phyloP scores from a whole-genome alignment of 1,284 basidiomycete genomes.

The Vanrija sp. region DNA sequence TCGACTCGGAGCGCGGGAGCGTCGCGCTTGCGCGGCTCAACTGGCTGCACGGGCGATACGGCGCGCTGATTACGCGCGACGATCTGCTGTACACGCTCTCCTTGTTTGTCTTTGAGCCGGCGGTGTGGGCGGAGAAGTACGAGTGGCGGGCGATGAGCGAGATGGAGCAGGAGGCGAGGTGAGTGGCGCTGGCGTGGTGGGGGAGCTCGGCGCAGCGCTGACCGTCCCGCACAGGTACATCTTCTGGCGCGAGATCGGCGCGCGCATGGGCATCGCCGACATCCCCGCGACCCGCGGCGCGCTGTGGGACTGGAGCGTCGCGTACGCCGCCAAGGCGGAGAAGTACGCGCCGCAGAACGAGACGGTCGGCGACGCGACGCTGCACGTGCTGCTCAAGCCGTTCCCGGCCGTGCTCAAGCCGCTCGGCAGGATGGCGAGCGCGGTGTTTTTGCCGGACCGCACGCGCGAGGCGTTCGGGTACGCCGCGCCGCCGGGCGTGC shows the following conservation, averaged over 20 bases:
- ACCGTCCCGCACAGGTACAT: slow-evolving; percentile 6
- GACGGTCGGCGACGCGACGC: slow-evolving; percentile 9
- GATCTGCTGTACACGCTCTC: slow-evolving; percentile 17
- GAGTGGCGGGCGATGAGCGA: slow-evolving; percentile 10
- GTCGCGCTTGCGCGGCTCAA: slow-evolving; percentile 16
- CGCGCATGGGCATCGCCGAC: slow-evolving; percentile 13
- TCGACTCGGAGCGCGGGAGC: slow-evolving; percentile 11
- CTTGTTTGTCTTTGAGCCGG: slow-evolving; percentile 14
- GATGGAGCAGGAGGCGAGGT: slow-evolving; percentile 14
- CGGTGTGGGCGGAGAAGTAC: neutral
- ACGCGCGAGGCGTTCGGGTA: slow-evolving; percentile 11
- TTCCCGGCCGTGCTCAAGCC: slow-evolving; percentile 1
- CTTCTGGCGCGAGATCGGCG: slow-evolving; percentile 19
- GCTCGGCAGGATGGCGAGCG: neutral
- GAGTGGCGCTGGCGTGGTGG: neutral
- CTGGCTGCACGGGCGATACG: slow-evolving; percentile 14
- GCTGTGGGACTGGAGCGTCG: slow-evolving; percentile 7
- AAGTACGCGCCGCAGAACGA: slow-evolving; percentile 7
- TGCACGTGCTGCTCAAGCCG: slow-evolving; percentile 6
- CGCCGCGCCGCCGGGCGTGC: neutral
- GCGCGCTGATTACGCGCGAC: slow-evolving; percentile 10
- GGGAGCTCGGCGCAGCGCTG: neutral
- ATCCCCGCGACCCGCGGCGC: slow-evolving; percentile 8
- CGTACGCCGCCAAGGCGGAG: slow-evolving; percentile 4
- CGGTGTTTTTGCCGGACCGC: slow-evolving; percentile 13